Evolutionary conservation across 1,139 yeast genomes (phyloP).

Genomic region (Yamadazyma siamensis): DNA sequence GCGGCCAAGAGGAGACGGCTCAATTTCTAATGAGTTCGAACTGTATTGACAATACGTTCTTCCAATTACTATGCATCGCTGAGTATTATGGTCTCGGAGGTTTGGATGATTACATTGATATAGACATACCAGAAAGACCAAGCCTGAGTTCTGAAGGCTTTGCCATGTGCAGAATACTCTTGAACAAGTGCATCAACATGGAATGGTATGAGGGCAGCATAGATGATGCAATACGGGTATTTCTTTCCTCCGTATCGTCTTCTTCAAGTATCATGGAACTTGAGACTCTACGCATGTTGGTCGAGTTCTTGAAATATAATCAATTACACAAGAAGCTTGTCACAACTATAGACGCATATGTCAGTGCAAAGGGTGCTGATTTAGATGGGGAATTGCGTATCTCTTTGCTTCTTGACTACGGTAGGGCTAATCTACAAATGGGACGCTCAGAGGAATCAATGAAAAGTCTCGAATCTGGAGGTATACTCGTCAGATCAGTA

Average conservation of each 20-base stretch:
- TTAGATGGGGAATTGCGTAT: not conserved
- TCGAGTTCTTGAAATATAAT: conserved; percentile 35
- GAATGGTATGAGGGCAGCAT: conserved; percentile 20
- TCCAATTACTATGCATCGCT: too few relatives aligned
- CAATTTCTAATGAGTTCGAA: too few relatives aligned
- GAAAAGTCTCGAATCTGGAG: conserved; percentile 9
- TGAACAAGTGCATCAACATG: conserved; percentile 18
- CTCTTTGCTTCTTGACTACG: not conserved
- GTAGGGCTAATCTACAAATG: not conserved
- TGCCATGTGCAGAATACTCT: conserved; percentile 17
- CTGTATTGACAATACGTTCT: too few relatives aligned
- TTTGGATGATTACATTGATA: not conserved
- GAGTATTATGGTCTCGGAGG: not conserved
- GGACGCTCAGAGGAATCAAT: conserved; percentile 7
- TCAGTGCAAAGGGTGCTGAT: too few relatives aligned
- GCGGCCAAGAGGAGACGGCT: too few relatives aligned
- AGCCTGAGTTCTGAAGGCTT: conserved; percentile 1
- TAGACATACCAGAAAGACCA: not conserved
- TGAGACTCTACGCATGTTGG: conserved; percentile 15
- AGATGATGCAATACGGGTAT: conserved; percentile 9
- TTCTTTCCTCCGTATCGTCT: conserved; percentile 11
- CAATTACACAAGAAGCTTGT: conserved; percentile 25
- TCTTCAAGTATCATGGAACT: conserved; percentile 2
- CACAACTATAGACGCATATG: too few relatives aligned
- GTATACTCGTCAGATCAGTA: conserved; percentile 4